Conservation (phyloP, 164 flowering plant species). For the Nymphaea colorata region DNA sequence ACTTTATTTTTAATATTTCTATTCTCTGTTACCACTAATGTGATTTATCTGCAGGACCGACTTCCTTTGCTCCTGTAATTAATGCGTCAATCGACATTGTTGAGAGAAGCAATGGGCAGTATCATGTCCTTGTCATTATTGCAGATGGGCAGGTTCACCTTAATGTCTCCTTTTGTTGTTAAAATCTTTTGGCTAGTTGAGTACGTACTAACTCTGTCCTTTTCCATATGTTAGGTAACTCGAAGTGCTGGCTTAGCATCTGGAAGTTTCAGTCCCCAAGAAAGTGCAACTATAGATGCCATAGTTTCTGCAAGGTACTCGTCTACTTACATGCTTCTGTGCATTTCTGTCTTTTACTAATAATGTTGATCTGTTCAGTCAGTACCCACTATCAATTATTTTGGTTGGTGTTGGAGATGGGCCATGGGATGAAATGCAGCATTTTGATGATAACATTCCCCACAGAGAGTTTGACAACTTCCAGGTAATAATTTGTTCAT, state of each 20-base stretch:
- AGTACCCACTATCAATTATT: conserved; percentile 73
- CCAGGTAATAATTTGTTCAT: conserved; percentile 36
- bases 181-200: not conserved
- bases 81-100: conserved; percentile 76
- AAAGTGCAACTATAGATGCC: conserved; percentile 59
- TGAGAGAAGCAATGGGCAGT: conserved; percentile 53
- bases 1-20: not conserved
- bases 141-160: conserved; percentile 83
- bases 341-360: not conserved
- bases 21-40: not conserved
- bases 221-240: conserved; percentile 36
- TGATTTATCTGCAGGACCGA: conserved; percentile 45
- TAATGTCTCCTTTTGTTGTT: not conserved
- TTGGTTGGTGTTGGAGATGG: conserved; percentile 93
- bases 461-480: conserved; percentile 74
- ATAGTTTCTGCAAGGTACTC: conserved; percentile 69
- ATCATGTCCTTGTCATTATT: conserved; percentile 84
- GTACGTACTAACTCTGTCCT: not conserved
- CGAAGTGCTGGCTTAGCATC: conserved; percentile 34
- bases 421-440: conserved; percentile 88
- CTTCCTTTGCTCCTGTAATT: conserved; percentile 82
- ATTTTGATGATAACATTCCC: conserved; percentile 78
- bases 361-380: conserved; percentile 21
- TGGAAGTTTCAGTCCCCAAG: conserved; percentile 67
- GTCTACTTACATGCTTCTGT: not conserved